A percentile compares a stretch with the other conserved stretches of the same genome.
phyloP scores from a whole-genome alignment of 768 basidiomycete species.

The Tephrocybe rancida region DNA sequence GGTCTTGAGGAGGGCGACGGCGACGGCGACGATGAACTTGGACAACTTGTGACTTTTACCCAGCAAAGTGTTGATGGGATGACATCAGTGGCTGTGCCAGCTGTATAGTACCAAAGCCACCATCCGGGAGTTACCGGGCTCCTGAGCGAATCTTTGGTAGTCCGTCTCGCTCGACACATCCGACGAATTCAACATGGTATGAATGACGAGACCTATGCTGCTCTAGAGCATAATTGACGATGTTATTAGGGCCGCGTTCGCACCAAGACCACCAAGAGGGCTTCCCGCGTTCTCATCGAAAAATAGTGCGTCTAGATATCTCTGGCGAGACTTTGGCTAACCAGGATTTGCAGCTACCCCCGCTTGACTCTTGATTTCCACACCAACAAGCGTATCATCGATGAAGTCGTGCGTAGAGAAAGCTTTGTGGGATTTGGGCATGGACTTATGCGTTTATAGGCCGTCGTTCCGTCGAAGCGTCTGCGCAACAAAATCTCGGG shows the following conservation, averaged over 20 bases:
- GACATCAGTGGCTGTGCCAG: constrained; percentile 28
- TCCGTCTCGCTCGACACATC: constrained; percentile 13
- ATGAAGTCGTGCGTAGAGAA: constrained; percentile 76
- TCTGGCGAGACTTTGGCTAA: not conserved
- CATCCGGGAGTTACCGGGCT: constrained; percentile 33
- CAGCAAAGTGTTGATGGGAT: constrained; percentile 15
- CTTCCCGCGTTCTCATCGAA: constrained; percentile 98
- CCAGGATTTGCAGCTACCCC: constrained; percentile 71
- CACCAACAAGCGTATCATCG: constrained; percentile 99
- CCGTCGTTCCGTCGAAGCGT: constrained; percentile 96
- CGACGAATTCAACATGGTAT: constrained; percentile 55
- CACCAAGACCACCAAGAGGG: constrained; percentile 99
- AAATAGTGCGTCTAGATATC: constrained; percentile 76
- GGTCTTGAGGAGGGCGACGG: constrained; percentile 25
- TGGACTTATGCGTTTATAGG: constrained; percentile 41
- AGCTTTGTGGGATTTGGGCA: not conserved
- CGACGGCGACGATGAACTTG: constrained; percentile 6
- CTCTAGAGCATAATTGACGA: constrained; percentile 4
- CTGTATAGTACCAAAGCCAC: constrained; percentile 49
- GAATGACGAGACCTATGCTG: constrained; percentile 8
- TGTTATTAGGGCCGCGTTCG: constrained; percentile 89
- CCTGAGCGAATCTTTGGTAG: constrained; percentile 1
- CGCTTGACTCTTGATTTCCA: constrained; percentile 99
- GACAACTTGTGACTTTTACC: constrained; percentile 6
- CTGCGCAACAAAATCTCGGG: constrained; percentile 99